Percentiles rank a stretch among this genome's conserved stretches.
phyloP scores from a whole-genome alignment of 805 yeast genomes.

The Monosporozyma aquatica region DNA sequence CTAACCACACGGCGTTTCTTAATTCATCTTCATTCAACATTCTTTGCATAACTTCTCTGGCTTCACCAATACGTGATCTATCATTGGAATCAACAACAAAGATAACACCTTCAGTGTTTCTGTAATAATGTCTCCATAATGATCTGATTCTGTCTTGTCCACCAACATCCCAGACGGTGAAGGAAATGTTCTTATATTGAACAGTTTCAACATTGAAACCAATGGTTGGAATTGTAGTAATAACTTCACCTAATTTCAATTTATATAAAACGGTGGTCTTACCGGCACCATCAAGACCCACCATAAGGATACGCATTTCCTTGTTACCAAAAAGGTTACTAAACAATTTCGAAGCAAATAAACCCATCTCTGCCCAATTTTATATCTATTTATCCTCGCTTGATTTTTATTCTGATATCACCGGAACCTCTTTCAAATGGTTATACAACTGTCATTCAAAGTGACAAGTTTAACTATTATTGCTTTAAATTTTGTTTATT shows the following conservation, averaged over 20 bases:
- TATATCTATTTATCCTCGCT: background rate
- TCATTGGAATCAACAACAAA: slow-evolving; percentile 97
- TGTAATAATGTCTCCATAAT: slow-evolving; percentile 97
- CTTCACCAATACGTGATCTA: slow-evolving; percentile 95
- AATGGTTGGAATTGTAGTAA: slow-evolving; percentile 92
- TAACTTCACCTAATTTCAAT: slow-evolving; percentile 91
- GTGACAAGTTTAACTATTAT: background rate
- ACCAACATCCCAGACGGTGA: slow-evolving; percentile 99
- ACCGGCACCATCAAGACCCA: slow-evolving; percentile 98
- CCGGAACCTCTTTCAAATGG: background rate
- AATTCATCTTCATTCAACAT: slow-evolving; percentile 97
- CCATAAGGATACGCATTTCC: slow-evolving; percentile 97
- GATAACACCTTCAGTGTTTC: slow-evolving; percentile 96
- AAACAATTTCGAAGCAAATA: slow-evolving; percentile 87
- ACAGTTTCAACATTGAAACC: slow-evolving; percentile 97
- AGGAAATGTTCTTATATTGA: slow-evolving; percentile 92
- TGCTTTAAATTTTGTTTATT: slow-evolving; percentile 1
- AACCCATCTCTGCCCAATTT: slow-evolving; percentile 57
- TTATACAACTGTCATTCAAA: background rate
- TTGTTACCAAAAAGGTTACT: slow-evolving; percentile 94
- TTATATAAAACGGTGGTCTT: slow-evolving; percentile 93
- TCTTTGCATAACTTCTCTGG: slow-evolving; percentile 96
- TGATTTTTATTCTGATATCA: background rate
- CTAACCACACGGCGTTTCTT: slow-evolving; percentile 90
- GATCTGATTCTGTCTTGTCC: slow-evolving; percentile 99